Evolutionary conservation across 2,329 filamentous ascomycete genomes (phyloP).

Genomic region (Paraphaeosphaeria minitans): DNA sequence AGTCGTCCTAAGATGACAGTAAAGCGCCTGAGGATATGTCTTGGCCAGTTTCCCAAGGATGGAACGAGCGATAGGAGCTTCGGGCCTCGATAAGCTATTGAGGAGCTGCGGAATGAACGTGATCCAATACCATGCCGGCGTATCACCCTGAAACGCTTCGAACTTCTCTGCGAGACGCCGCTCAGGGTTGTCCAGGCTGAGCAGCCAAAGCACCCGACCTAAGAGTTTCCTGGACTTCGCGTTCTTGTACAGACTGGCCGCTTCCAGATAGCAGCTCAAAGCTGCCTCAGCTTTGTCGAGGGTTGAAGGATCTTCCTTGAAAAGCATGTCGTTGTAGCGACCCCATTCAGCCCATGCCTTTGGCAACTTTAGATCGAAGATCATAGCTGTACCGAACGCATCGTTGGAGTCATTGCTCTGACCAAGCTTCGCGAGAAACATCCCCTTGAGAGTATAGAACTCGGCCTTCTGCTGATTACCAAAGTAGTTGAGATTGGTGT

Average conservation of each 20-base stretch:
- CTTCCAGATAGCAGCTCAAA: constrained; percentile 93
- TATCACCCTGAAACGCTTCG: constrained; percentile 96
- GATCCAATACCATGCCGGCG: constrained; percentile 99
- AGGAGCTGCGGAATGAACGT: constrained; percentile 97
- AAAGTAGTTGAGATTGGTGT: constrained; percentile 99
- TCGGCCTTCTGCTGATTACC: constrained; percentile 95
- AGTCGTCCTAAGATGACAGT: constrained; percentile 92
- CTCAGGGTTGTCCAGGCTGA: constrained; percentile 89
- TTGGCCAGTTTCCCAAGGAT: constrained; percentile 95
- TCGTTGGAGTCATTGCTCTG: constrained; percentile 91
- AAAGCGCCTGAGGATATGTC: constrained; percentile 89
- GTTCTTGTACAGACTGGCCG: constrained; percentile 94
- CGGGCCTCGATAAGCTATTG: constrained; percentile 87
- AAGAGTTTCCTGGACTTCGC: constrained; percentile 94
- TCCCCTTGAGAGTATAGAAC: constrained; percentile 98
- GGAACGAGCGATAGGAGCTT: constrained; percentile 82
- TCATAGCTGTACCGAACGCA: constrained; percentile 92
- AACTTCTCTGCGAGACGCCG: constrained; percentile 84
- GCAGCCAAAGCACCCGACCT: constrained; percentile 89
- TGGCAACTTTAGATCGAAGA: constrained; percentile 91
- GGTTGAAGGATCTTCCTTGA: constrained; percentile 86
- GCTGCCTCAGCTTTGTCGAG: constrained; percentile 86
- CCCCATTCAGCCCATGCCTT: constrained; percentile 99
- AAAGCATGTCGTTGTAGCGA: constrained; percentile 94
- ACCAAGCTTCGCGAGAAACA: constrained; percentile 95